phyloP scores from a whole-genome alignment of 257 asterid species.

The Nicotiana attenuata region DNA sequence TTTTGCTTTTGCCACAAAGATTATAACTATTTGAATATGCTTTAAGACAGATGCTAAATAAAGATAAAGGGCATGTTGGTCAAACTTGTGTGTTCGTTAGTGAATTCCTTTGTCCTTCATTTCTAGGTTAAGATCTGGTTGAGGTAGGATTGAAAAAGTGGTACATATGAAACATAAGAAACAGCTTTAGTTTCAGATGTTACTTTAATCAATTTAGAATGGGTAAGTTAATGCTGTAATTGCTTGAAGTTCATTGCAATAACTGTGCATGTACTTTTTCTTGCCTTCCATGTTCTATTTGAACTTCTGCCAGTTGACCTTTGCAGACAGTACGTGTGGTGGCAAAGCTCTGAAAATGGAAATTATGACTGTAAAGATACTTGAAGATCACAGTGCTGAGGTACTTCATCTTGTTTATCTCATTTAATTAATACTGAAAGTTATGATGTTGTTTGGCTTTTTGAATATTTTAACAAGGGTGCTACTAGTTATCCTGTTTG shows the following conservation, averaged over 20 bases:
- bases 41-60: background rate
- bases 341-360: conserved; percentile 78
- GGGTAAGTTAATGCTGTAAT: background rate
- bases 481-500: background rate
- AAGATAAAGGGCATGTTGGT: background rate
- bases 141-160: background rate
- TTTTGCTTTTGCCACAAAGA: background rate
- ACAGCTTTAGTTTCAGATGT: background rate
- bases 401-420: conserved; percentile 24
- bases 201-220: background rate
- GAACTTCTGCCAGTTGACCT: background rate
- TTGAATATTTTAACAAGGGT: background rate
- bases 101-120: background rate
- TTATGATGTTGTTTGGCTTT: background rate
- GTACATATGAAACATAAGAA: background rate
- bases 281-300: background rate
- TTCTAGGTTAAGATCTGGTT: background rate
- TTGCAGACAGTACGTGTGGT: conserved; percentile 90
- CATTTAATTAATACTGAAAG: background rate
- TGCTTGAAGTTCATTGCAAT: background rate
- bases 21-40: background rate
- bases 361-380: conserved; percentile 54
- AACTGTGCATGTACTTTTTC: background rate
- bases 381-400: conserved; percentile 91
- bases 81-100: background rate